Base-by-base conservation (phyloP, 2,329 filamentous ascomycete genomes). In the Exophiala aquamarina region DNA sequence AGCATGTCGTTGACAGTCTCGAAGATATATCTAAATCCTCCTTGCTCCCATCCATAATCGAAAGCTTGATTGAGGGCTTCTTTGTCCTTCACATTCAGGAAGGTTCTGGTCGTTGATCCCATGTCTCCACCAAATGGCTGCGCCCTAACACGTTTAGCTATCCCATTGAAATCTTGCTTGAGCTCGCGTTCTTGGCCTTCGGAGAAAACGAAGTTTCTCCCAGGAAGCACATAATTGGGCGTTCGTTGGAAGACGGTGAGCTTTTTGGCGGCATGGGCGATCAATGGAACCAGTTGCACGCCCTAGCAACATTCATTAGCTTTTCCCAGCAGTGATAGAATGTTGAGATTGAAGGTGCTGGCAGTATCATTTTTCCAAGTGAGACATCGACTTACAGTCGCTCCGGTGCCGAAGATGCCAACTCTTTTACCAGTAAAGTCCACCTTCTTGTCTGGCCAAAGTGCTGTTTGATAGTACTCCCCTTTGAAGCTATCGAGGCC, bases 201-300 rank as follows among this genome's bases (percentile, higher is more conserved):
- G 45, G 72, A 69, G n/a, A 44, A 18, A n/a, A 31, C 21, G 23
- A 82, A 62, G 1, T 67, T 46, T 2, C 71, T 67, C 79, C 86
- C 83, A 0, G 82, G 81, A 1, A 86, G 59, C 1, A 78, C 78
- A 5, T 83, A 65, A 54, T 86, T 87, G 0, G 83, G 83, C 1
- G 81, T 86, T 13, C 84, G 74, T 57, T 86, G 81, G 61, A 86
- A 67, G 1, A 66, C 60, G 1, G 66, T 73, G 11, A 87, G 55
- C 2, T 75, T 63, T 3, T 68, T 71, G 1, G 63, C 60, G 49
- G 59, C 69, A 33, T 62, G 63, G 1, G 68, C 69, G 2, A 74
- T 49, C 10, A 67, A 52, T 7, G 71, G 71, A 1, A 74, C 59
- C 0, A 57, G 59, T 52, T 74, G 71, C 5, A 75, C 54, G 1